Base-by-base conservation (phyloP, 257 asterid species). In the Solanum pinnatisectum region DNA sequence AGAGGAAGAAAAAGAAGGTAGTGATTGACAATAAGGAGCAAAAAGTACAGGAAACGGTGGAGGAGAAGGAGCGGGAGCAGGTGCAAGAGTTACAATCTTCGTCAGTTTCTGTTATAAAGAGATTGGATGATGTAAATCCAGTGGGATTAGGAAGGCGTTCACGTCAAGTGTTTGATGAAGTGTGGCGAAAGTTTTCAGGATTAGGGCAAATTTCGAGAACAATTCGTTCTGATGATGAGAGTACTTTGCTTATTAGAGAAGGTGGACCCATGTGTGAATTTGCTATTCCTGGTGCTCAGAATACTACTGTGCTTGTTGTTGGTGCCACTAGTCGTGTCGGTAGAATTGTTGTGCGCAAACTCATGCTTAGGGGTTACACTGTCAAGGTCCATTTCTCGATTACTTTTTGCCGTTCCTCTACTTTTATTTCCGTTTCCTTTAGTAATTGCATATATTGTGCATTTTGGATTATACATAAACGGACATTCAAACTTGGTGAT, bases 281-380 rank as follows among this genome's bases (percentile, higher is more conserved):
- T 65, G 95, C 96, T 44, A 89, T 95, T 63, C 99, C 99, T 72
- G 98, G 98, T 23, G 99, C 99, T 40, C 99, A 97, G 94, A 97
- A 96, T 90, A 96, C 99, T 86, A 94, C 94, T 87, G 98, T 97
- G 88, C 96, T 97, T 18, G 98, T 97, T 25, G 98, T 97, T 33
- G 99, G 99, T 67, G 98, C 98, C 78, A 96, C 99, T 91, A 96
- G 99, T 89, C 98, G 99, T 87, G 98, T 97, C 8, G 99, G 99
- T 86, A 94, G 99, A 86, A 92, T 97, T 76, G 97, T 97, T 3
- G 96, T 97, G 72, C 92, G 99, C 13, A 97, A 97, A 90, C 98
- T 97, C 87, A 96, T 97, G 98, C 97, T 97, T 40, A 95, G 99
- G 87, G 99, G 99, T 15, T 97, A 97, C 92, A 89, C 96, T 56